Conservation (phyloP, 768 basidiomycete species). For the Boletus rubroflammeus region DNA sequence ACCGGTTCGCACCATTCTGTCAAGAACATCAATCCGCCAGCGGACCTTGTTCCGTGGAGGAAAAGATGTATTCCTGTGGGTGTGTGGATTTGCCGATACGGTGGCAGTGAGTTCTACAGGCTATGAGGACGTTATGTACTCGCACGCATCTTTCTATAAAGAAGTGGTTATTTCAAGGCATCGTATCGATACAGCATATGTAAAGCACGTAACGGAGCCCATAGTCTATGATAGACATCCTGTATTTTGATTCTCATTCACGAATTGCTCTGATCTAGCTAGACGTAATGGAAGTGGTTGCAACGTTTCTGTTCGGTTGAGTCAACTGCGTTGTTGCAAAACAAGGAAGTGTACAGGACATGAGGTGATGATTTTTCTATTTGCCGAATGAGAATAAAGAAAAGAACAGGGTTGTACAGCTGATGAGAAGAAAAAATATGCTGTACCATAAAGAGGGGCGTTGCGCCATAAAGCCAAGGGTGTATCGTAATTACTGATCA, state of each 20-base stretch:
- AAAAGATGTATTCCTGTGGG: conserved; percentile 19
- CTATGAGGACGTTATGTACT: background rate
- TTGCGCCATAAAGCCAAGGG: background rate
- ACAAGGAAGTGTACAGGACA: conserved; percentile 5
- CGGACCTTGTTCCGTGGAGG: conserved; percentile 17
- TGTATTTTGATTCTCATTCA: conserved; percentile 18
- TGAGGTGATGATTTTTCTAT: background rate
- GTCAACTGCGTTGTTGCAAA: conserved; percentile 7
- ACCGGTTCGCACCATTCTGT: conserved; percentile 21
- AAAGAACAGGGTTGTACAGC: conserved; percentile 11
- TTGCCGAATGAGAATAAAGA: conserved; percentile 2
- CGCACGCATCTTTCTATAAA: conserved; percentile 1
- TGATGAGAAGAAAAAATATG: conserved; percentile 14
- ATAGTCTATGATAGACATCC: conserved; percentile 18
- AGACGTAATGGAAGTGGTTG: background rate
- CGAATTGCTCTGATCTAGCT: background rate
- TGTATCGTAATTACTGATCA: conserved; percentile 11
- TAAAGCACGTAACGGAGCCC: conserved; percentile 19
- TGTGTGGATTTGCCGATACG: conserved; percentile 16
- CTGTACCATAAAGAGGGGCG: conserved; percentile 2
- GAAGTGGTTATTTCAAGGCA: conserved; percentile 19
- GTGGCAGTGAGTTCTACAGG: conserved; percentile 20
- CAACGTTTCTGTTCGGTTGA: background rate
- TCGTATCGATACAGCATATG: conserved; percentile 24
- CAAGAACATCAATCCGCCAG: conserved; percentile 8